Percentiles rank a stretch among this genome's conserved stretches.
phyloP scores from a whole-genome alignment of 805 yeast genomes.

The Candida rishiriensis region DNA sequence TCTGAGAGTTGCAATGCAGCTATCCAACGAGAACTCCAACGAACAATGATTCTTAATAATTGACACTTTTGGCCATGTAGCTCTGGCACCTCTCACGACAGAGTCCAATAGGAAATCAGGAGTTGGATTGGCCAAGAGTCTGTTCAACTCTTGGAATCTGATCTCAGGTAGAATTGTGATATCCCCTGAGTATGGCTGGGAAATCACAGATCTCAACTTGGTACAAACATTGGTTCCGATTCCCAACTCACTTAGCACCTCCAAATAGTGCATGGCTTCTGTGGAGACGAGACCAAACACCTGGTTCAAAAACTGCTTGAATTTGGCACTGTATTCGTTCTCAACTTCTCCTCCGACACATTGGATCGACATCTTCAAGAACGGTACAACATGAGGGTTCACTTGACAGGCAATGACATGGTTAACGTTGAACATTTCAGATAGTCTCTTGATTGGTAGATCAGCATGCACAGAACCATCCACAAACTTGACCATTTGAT shows the following conservation, averaged over 20 bases:
- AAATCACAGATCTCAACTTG: conserved; percentile 67
- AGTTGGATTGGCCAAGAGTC: conserved; percentile 75
- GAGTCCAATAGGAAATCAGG: conserved; percentile 68
- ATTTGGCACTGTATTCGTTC: conserved; percentile 50
- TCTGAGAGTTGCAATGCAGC: conserved; percentile 64
- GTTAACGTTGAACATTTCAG: conserved; percentile 96
- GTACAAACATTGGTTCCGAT: conserved; percentile 67
- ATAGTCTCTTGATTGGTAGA: conserved; percentile 80
- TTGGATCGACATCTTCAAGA: conserved; percentile 63
- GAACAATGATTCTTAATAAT: conserved; percentile 86
- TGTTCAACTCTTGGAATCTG: conserved; percentile 50
- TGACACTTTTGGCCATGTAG: conserved; percentile 91
- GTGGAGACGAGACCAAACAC: conserved; percentile 56
- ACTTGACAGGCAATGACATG: conserved; percentile 98
- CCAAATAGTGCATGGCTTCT: conserved; percentile 76
- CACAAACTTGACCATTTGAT: conserved; percentile 71
- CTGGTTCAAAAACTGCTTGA: conserved; percentile 48
- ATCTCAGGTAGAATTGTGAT: conserved; percentile 86
- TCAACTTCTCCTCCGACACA: conserved; percentile 69
- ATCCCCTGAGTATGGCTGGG: conserved; percentile 90
- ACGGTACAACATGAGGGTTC: conserved; percentile 92
- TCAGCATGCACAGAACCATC: conserved; percentile 97
- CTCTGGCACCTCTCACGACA: conserved; percentile 77
- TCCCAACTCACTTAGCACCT: conserved; percentile 71
- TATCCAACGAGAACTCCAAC: conserved; percentile 81